Conservation (phyloP, 148 eudicot genomes). For the Vaccinium macrocarpon region DNA sequence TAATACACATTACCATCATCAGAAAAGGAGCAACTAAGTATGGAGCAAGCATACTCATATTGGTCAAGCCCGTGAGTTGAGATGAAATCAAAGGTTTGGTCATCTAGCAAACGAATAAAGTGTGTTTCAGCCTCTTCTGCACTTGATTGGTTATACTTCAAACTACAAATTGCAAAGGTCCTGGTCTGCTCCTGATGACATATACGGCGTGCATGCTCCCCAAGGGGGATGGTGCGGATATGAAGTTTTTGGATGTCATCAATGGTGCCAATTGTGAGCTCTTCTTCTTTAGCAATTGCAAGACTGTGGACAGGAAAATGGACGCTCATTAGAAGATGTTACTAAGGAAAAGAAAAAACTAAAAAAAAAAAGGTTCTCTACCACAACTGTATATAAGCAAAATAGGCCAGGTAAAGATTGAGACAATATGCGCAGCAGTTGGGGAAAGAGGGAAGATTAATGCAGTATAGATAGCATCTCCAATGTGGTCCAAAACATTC, state of each 20-base stretch:
- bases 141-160: slow-evolving; percentile 72
- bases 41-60: slow-evolving; percentile 87
- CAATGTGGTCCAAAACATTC: not conserved
- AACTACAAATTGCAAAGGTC: slow-evolving; percentile 80
- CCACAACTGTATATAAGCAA: not conserved
- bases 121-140: slow-evolving; percentile 86
- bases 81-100: slow-evolving; percentile 86
- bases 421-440: not conserved
- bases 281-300: slow-evolving; percentile 97
- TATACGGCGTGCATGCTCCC: slow-evolving; percentile 94
- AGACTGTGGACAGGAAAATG: slow-evolving; percentile 50
- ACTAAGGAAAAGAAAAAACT: not conserved
- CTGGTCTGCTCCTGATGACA: slow-evolving; percentile 97
- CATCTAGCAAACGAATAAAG: slow-evolving; percentile 88
- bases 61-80: slow-evolving; percentile 90
- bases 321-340: not conserved
- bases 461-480: not conserved
- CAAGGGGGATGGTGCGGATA: slow-evolving; percentile 88
- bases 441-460: not conserved
- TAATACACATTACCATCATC: slow-evolving; percentile 89
- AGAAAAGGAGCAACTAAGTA: slow-evolving; percentile 88
- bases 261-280: slow-evolving; percentile 92
- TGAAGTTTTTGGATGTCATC: slow-evolving; percentile 98
- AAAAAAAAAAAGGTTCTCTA: not conserved
- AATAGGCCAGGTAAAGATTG: not conserved